Base-by-base conservation (phyloP, 2,329 filamentous ascomycete species). In the Fusarium sp. region DNA sequence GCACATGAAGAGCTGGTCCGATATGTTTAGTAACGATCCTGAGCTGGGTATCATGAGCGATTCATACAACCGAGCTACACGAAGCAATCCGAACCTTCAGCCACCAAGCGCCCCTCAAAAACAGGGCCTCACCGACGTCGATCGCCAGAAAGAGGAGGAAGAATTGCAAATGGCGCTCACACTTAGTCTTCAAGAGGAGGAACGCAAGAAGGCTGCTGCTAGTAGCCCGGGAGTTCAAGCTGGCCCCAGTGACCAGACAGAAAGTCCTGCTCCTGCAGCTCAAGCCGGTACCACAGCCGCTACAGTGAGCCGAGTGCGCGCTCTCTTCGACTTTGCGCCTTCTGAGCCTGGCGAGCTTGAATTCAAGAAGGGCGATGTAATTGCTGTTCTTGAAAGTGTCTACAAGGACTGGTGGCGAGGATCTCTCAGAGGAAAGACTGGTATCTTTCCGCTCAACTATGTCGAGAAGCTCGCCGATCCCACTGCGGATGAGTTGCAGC, bases 361-460 rank as follows among this genome's bases (percentile, higher is more conserved):
- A 73, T 99, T 99, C 80, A 92, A 94, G 73, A 97, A 97, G 82
- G 95, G 96, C 28, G 96, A 99, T 78, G 92, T 98, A 42, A 99
- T 99, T 79, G 95, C 96, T 2, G 96, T 99, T 18, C 86, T 99
- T 42, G 96, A 98, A 81, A 98, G 94, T 3, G 96, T 98, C 3
- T 99, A 97, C 83, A 99, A 98, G 81, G 96, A 99, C 80, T 99
- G 96, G 96, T 99, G 96, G 96, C 95, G 97, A 74, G 96, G 96
- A 2, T 97, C 94, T 43, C 84, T 99, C 63, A 90, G 94, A 77
- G 96, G 96, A 21, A 93, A 98, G 80, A 98, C 94, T 9, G 96
- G 96, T 74, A 99, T 99, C 71, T 99, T 99, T 81, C 96, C 96
- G 9, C 87, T 99, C 71, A 99, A 99, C 82, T 99, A 99, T 77